A percentile compares a stretch with the other conserved stretches of the same genome.
Evolutionary conservation across 345 rosid species (phyloP).

Genomic region (Gossypioides kirkii): DNA sequence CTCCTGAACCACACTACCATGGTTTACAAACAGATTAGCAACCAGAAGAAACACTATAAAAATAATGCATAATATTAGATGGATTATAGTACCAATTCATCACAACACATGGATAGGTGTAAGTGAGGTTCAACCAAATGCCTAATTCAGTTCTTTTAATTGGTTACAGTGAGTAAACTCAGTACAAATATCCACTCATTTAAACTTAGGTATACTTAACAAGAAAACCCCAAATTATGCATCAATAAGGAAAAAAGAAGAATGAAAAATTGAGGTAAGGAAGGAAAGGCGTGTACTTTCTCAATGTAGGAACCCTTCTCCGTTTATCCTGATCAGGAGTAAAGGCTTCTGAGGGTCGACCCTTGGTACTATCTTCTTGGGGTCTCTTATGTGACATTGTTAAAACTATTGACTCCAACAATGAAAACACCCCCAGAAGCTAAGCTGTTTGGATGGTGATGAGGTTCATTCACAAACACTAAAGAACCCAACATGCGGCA

Average conservation of each 20-base stretch:
- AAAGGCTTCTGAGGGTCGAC: conserved; percentile 36
- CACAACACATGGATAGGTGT: not conserved
- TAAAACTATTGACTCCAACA: conserved; percentile 9
- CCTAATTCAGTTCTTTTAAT: not conserved
- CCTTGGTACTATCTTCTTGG: conserved; percentile 53
- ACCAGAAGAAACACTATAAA: not conserved
- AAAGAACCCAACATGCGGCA: conserved; percentile 32
- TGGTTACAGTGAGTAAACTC: not conserved
- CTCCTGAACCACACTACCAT: conserved; percentile 84
- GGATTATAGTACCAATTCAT: not conserved
- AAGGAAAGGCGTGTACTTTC: conserved; percentile 33
- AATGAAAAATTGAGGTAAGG: not conserved
- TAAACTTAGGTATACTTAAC: not conserved
- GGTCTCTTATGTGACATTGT: conserved; percentile 90
- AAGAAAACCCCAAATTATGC: conserved; percentile 7
- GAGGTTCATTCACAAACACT: conserved; percentile 5
- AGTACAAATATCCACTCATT: not conserved
- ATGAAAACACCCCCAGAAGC: conserved; percentile 7
- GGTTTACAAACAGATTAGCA: conserved; percentile 23
- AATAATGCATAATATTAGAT: not conserved
- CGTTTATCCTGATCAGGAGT: conserved; percentile 60
- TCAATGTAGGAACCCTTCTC: conserved; percentile 47
- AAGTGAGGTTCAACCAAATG: not conserved
- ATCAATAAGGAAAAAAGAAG: not conserved
- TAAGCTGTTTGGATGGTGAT: conserved; percentile 10